A percentile compares a stretch with the other conserved stretches of the same genome.
Conservation (phyloP, 2,329 filamentous ascomycete genomes). For the Davidsoniella eucalypti region DNA sequence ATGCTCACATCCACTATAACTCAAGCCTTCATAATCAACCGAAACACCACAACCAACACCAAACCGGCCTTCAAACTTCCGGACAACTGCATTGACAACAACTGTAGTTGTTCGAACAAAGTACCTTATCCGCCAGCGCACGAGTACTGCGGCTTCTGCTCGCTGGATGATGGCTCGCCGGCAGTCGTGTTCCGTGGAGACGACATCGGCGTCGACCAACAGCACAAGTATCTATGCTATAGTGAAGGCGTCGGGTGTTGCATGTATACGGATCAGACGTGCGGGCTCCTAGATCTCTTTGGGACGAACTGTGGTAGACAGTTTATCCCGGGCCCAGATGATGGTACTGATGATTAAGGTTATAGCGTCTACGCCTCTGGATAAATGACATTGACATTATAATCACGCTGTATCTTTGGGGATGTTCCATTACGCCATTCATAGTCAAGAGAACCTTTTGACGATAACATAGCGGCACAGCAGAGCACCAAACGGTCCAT, state of each 20-base stretch:
- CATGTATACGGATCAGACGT: neutral
- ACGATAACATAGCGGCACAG: too few species aligned
- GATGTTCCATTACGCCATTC: too few species aligned
- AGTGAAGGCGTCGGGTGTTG: neutral
- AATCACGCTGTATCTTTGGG: too few species aligned
- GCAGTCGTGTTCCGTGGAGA: too few species aligned
- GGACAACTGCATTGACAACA: neutral
- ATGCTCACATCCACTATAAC: too few species aligned
- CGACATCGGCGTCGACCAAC: too few species aligned
- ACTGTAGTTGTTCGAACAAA: neutral
- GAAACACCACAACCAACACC: neutral
- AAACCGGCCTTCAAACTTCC: neutral
- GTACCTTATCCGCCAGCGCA: too few species aligned
- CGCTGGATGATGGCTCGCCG: too few species aligned
- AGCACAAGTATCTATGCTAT: neutral
- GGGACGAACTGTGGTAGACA: neutral
- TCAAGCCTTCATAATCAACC: neutral
- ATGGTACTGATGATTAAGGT: neutral
- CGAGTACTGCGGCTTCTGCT: neutral
- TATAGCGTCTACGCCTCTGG: too few species aligned
- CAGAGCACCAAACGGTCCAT: too few species aligned
- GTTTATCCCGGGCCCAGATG: neutral
- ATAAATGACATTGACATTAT: too few species aligned
- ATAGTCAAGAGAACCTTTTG: too few species aligned
- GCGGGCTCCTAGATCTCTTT: neutral